A percentile compares a stretch with the other conserved stretches of the same genome.
Conservation (phyloP, 805 yeast genomes). For the Zygosaccharomyces gambellarensis region DNA sequence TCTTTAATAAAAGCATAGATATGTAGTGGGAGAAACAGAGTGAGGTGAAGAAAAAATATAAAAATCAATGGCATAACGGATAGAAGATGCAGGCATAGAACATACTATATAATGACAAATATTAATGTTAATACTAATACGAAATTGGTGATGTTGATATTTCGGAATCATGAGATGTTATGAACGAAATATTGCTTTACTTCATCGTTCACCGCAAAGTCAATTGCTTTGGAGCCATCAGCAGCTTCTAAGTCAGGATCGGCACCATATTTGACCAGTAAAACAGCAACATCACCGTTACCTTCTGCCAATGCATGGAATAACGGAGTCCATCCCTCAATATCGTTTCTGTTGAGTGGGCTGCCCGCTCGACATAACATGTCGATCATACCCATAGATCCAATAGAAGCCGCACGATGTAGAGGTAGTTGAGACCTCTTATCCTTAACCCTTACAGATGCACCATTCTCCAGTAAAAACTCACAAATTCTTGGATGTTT, state of each 20-base stretch:
- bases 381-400: conserved; percentile 54
- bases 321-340: conserved; percentile 75
- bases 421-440: conserved; percentile 59
- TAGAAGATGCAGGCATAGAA: not conserved
- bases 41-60: not conserved
- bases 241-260: conserved; percentile 43
- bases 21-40: conserved; percentile 4
- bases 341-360: conserved; percentile 65
- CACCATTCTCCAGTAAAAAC: conserved; percentile 52
- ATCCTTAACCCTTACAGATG: conserved; percentile 64
- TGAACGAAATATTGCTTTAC: conserved; percentile 39
- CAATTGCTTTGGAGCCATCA: conserved; percentile 52
- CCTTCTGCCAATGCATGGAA: conserved; percentile 93
- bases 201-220: conserved; percentile 53
- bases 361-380: conserved; percentile 49
- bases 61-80: not conserved
- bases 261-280: conserved; percentile 62
- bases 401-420: conserved; percentile 80
- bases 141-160: not conserved
- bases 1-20: conserved; percentile 20
- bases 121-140: not conserved
- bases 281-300: conserved; percentile 66
- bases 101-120: not conserved
- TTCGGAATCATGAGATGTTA: conserved; percentile 13
- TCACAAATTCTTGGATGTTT: conserved; percentile 51